Percentiles rank a stretch among this genome's conserved stretches.
Evolutionary conservation across 257 asterid genomes (phyloP).

Genomic region (Oldenlandia corymbosa): DNA sequence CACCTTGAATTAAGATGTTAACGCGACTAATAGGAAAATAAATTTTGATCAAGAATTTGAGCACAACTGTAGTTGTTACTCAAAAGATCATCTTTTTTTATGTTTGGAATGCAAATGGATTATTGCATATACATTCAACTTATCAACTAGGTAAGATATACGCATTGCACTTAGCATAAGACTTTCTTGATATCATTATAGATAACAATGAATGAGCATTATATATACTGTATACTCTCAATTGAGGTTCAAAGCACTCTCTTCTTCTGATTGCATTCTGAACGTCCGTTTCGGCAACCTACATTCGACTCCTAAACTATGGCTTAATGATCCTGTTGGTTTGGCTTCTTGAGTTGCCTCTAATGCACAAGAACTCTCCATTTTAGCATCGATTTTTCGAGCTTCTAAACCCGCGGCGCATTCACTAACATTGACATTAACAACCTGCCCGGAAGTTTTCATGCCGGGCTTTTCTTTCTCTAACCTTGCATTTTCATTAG

Average conservation of each 20-base stretch:
- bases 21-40: too few relatives aligned
- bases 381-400: constrained; percentile 30
- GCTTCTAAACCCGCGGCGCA: constrained; percentile 8
- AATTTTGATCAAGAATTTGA: too few relatives aligned
- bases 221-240: constrained; percentile 17
- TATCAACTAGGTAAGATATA: too few relatives aligned
- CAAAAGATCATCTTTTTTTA: too few relatives aligned
- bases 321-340: constrained; percentile 18
- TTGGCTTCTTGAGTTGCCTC: constrained; percentile 35
- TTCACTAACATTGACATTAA: constrained; percentile 20
- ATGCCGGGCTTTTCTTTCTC: constrained; percentile 14
- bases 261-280: constrained; percentile 21
- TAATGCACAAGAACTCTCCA: constrained; percentile 22
- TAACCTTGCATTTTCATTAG: constrained; percentile 17
- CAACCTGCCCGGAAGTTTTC: constrained; percentile 16
- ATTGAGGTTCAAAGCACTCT: constrained; percentile 28
- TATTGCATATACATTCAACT: too few relatives aligned
- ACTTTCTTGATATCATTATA: too few relatives aligned
- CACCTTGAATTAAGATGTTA: too few relatives aligned
- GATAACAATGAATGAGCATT: too few relatives aligned
- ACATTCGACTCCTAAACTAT: constrained; percentile 19
- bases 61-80: too few relatives aligned
- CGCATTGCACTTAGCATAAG: too few relatives aligned
- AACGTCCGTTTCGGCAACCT: constrained; percentile 25
- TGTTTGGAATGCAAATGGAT: too few relatives aligned